Evolutionary conservation across 2,329 filamentous ascomycete species (phyloP).

Genomic region (Penicillium verrucosum): DNA sequence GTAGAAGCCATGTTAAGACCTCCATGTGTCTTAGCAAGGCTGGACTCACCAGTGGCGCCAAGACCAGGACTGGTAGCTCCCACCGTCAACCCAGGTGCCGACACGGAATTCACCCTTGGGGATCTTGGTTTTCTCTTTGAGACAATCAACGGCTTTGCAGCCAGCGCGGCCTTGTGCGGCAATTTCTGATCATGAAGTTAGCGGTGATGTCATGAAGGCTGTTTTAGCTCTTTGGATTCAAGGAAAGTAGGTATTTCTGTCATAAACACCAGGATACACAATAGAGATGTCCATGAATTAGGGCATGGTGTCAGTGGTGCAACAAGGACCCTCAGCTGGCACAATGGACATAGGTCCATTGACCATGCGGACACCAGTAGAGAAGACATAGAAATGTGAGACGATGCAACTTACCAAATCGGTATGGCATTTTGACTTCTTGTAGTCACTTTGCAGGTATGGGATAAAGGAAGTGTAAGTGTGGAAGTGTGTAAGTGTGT

Average conservation of each 20-base stretch:
- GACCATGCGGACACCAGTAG: not conserved
- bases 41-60: slow-evolving; percentile 83
- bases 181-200: slow-evolving; percentile 55
- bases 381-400: not conserved
- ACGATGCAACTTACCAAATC: slow-evolving; percentile 26
- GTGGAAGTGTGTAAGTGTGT: not conserved
- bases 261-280: not conserved
- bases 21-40: not conserved
- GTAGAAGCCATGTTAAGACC: not conserved
- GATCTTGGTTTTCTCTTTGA: slow-evolving; percentile 67
- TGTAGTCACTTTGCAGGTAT: not conserved
- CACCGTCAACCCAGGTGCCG: slow-evolving; percentile 66
- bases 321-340: not conserved
- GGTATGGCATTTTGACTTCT: slow-evolving; percentile 17
- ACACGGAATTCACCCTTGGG: slow-evolving; percentile 74
- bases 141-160: slow-evolving; percentile 73
- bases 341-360: not conserved
- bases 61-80: slow-evolving; percentile 60
- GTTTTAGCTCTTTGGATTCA: not conserved
- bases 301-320: not conserved
- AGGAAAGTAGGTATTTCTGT: no score
- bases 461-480: not conserved
- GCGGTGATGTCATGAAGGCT: not conserved
- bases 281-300: not conserved
- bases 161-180: slow-evolving; percentile 68